Conservation (phyloP, 2,329 filamentous ascomycete species). For the Penicillium fuscoglaucum region DNA sequence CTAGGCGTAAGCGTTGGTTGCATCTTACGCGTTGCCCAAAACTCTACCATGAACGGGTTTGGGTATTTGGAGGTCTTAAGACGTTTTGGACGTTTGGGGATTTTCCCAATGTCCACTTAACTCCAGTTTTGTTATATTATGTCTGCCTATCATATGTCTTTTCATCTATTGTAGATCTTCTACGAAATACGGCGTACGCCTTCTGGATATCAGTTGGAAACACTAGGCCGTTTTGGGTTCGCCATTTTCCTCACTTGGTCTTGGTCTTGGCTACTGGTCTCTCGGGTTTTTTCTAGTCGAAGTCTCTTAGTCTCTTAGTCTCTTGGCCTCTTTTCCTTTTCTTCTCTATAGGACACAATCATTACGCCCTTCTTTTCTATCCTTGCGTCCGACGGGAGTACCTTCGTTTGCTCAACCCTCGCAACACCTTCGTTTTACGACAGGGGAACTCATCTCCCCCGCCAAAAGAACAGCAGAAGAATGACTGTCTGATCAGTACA, state of each 20-base stretch:
- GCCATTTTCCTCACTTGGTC: conserved; percentile 3
- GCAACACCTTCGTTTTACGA: conserved; percentile 8
- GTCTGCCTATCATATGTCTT: neutral
- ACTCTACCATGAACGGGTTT: neutral
- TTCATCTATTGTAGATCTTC: neutral
- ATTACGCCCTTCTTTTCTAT: conserved; percentile 5
- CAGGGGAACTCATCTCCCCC: conserved; percentile 1
- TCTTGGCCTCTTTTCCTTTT: neutral
- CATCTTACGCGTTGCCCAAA: neutral
- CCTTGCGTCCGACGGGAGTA: conserved; percentile 11
- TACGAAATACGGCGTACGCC: neutral
- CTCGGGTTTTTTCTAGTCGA: neutral
- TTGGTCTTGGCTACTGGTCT: conserved; percentile 5
- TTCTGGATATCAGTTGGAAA: neutral
- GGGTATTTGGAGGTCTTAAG: neutral
- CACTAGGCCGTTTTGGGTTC: conserved; percentile 13
- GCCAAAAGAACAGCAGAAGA: neutral
- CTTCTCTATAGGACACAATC: neutral
- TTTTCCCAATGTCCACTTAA: neutral
- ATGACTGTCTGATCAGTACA: neutral
- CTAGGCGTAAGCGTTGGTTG: neutral
- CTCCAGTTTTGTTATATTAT: neutral
- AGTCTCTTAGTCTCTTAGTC: neutral
- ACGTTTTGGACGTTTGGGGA: neutral
- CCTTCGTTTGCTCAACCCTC: conserved; percentile 7